Conservation (phyloP, 116 monocot genomes). For the Papilionanthe hybrid region DNA sequence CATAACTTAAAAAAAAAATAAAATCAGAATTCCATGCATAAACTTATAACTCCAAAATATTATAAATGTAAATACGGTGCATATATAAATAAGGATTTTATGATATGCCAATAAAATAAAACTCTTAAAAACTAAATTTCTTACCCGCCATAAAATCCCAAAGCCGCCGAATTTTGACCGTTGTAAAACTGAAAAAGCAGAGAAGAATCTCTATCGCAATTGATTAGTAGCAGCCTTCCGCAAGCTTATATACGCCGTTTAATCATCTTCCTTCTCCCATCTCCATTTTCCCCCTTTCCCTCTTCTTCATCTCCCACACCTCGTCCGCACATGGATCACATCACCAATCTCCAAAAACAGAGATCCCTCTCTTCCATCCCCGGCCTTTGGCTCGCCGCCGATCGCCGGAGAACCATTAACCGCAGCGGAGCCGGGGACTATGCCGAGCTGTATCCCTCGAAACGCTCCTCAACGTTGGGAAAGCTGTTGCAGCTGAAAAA, state of each 20-base stretch:
- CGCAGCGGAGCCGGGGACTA: not conserved
- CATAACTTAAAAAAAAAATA: too few species aligned
- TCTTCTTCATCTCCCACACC: not conserved
- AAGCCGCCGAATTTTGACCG: constrained; percentile 1
- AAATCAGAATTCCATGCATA: too few species aligned
- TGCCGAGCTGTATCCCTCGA: too few species aligned
- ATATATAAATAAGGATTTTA: too few species aligned
- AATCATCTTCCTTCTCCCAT: too few species aligned
- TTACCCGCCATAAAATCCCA: not conserved
- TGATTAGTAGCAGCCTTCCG: too few species aligned
- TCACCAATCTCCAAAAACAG: constrained; percentile 8
- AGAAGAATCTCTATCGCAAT: not conserved
- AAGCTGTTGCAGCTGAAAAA: not conserved
- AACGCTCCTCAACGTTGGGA: not conserved
- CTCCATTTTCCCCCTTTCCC: too few species aligned
- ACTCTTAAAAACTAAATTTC: too few species aligned
- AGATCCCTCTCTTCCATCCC: constrained; percentile 9
- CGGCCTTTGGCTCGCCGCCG: not conserved
- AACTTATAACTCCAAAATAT: too few species aligned
- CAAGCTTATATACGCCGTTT: too few species aligned
- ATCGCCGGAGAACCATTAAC: not conserved
- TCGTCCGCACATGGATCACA: not conserved
- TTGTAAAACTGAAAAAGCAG: not conserved
- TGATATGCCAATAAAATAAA: too few species aligned
- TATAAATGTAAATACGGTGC: too few species aligned